Evolutionary conservation across 345 rosid genomes (phyloP), one percentile per base, ranked within the genome.

Genomic region (Gossypium bickii): DNA sequence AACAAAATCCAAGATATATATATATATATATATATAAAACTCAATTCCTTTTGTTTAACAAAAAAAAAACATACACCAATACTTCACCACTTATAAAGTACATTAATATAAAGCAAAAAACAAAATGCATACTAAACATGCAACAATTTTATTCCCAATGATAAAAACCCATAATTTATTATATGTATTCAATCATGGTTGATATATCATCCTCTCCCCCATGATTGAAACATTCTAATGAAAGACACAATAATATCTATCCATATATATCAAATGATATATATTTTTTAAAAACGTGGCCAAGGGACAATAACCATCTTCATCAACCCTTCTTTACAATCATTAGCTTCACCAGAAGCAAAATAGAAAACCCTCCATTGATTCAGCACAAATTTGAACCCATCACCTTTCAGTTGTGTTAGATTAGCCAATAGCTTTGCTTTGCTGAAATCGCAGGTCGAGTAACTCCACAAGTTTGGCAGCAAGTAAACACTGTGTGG

Each of bases 401-500:
- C 98, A 0, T 86, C 74, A 3, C 89, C 91, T 4, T 64, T 67
- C 1, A 94, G 96, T 11, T 90, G 85, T 1, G 84, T 72, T 2
- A 78, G 76, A 4, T 84, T 81, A 0, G 92, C 98, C 10, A 92
- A 20, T 86, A 81, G 74, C 62, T 71, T 79, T 0, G 88, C 97
- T 25, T 60, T 13, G 16, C 73, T 85, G 29, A 91, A 62, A 80
- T 93, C 81, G 25, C 98, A 90, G 0, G 15, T 81, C 12, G 52
- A 10, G 79, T 61, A 91, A 78, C 95, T 91, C 76, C 74, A 34
- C 20, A 76, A 56, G 75, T 88, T 73, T 1, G 86, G 87, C 61
- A 90, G 80, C 84, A 85, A 16, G 82, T 91, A 91, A 9, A 93
- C 92, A 24, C 85, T 88, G 61, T 93, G 97, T 0, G 85, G 81